Percentiles rank a stretch among this genome's conserved stretches.
These are phyloP conservation scores for Eudorina sp. DNA, from an alignment of 139 green algal genomes.

Conservation along the genomic window DNA sequence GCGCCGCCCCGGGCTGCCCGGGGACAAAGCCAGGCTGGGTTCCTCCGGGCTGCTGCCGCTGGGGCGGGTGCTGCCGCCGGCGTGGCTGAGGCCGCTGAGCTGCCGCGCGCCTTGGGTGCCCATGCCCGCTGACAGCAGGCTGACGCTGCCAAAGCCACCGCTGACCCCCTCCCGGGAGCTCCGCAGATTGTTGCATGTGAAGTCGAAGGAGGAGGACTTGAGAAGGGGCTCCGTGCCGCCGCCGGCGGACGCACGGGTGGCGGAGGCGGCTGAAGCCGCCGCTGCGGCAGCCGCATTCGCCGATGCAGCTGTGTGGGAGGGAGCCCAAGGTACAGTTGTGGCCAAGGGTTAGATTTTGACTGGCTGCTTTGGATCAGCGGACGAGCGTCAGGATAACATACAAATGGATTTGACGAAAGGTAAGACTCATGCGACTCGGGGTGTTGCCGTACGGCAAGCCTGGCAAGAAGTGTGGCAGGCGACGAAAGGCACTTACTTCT, in stretches of 20 bases:
- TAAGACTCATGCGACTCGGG: too few species aligned
- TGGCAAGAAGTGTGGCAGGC: too few species aligned
- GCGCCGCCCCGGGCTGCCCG: neutral
- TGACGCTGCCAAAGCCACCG: neutral
- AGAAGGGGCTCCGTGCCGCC: neutral
- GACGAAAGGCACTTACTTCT: too few species aligned
- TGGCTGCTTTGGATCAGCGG: too few species aligned
- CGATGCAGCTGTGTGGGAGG: neutral
- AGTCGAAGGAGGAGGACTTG: conserved; percentile 20
- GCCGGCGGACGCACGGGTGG: neutral
- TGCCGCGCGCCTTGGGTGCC: neutral
- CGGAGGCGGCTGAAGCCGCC: neutral
- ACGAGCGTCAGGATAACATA: too few species aligned
- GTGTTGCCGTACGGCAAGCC: too few species aligned
- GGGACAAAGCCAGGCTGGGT: neutral
- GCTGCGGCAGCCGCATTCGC: neutral
- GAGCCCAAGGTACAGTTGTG: too few species aligned
- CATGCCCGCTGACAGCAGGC: neutral
- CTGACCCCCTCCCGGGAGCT: neutral
- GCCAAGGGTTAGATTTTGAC: too few species aligned
- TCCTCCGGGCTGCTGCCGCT: neutral
- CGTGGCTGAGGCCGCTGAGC: neutral
- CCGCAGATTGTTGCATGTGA: neutral
- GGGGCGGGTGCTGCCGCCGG: neutral
- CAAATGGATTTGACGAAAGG: too few species aligned